Conservation (phyloP, 164 flowering plant genomes). For the Vitis amurensis region DNA sequence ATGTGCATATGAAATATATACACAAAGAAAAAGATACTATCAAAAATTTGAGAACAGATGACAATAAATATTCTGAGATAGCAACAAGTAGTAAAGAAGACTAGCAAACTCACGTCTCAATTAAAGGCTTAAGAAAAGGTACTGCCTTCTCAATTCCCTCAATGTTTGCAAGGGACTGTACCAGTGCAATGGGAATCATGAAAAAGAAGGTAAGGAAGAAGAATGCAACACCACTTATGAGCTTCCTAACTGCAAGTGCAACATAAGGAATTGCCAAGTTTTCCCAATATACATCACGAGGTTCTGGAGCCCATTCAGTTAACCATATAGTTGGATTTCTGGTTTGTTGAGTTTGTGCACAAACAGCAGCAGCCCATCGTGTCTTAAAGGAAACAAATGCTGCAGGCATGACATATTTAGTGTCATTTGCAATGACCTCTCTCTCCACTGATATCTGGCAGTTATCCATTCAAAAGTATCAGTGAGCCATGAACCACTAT, state of each 20-base stretch:
- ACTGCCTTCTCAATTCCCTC: constrained; percentile 70
- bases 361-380: constrained; percentile 93
- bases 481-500: not conserved
- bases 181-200: constrained; percentile 89
- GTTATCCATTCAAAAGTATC: not conserved
- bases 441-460: constrained; percentile 58
- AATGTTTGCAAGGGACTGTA: constrained; percentile 84
- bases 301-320: constrained; percentile 96
- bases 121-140: constrained; percentile 67
- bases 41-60: not conserved
- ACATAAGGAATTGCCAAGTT: constrained; percentile 86
- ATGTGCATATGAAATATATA: too few species aligned
- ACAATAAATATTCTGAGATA: not conserved
- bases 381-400: constrained; percentile 90
- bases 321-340: constrained; percentile 88
- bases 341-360: constrained; percentile 91
- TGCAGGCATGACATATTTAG: constrained; percentile 75
- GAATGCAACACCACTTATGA: constrained; percentile 65
- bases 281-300: constrained; percentile 86
- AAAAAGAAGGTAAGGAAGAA: constrained; percentile 91
- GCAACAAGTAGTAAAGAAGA: not conserved
- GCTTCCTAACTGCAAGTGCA: constrained; percentile 66
- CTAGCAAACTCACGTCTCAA: constrained; percentile 44
- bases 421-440: constrained; percentile 36
- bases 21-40: not conserved